These are phyloP conservation scores for Aureobasidium melanogenum DNA, from an alignment of 2,329 filamentous ascomycete species.

Conservation along the genomic window DNA sequence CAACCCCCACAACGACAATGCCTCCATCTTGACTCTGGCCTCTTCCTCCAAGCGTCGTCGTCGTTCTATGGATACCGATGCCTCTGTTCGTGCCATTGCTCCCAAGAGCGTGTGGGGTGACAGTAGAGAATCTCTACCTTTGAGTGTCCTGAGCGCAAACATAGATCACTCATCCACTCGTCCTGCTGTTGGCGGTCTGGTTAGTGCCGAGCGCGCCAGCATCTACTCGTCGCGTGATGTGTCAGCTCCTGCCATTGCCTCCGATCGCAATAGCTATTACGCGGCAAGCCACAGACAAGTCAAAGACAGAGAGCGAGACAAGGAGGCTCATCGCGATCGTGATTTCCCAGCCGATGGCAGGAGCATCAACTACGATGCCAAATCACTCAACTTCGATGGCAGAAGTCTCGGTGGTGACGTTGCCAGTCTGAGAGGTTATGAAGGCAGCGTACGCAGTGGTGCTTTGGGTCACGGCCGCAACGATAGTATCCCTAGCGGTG, in stretches of 20 bases:
- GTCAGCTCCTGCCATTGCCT: constrained; percentile 51
- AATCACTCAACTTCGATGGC: constrained; percentile 17
- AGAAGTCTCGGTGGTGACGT: constrained; percentile 42
- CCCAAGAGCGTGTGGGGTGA: constrained; percentile 76
- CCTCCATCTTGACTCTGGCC: constrained; percentile 74
- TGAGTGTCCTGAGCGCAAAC: constrained; percentile 69
- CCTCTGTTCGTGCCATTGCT: constrained; percentile 74
- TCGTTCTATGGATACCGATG: constrained; percentile 76
- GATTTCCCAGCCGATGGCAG: constrained; percentile 10
- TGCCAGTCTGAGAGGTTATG: constrained; percentile 72
- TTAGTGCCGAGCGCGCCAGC: constrained; percentile 60
- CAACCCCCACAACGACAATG: constrained; percentile 58
- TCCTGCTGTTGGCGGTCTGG: constrained; percentile 45
- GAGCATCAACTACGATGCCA: constrained; percentile 18
- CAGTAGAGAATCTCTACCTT: constrained; percentile 67
- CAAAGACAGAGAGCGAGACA: constrained; percentile 14
- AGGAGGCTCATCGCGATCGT: constrained; percentile 14
- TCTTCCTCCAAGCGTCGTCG: constrained; percentile 73
- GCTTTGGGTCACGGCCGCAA: constrained; percentile 66
- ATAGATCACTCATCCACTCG: constrained; percentile 41
- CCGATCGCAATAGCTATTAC: constrained; percentile 77
- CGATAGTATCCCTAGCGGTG: constrained; percentile 73
- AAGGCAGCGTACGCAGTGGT: constrained; percentile 70
- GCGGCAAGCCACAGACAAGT: constrained; percentile 44
- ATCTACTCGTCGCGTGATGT: constrained; percentile 50